A percentile compares a stretch with the other conserved stretches of the same genome.
phyloP scores from a whole-genome alignment of 192 early-diverging fungal genomes.

The Coemansia furcata region DNA sequence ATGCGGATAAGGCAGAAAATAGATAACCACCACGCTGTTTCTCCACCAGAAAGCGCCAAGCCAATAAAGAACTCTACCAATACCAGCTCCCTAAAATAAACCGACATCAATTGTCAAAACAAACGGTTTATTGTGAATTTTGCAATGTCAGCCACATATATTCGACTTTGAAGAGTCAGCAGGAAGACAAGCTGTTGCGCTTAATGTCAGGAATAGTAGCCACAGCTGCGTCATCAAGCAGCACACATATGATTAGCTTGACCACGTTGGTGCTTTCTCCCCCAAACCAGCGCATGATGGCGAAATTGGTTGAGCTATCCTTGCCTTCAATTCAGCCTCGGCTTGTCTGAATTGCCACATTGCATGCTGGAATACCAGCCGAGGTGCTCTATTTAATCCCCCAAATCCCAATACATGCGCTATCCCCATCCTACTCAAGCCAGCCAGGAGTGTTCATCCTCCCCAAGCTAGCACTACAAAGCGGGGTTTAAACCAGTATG shows the following conservation, averaged over 20 bases:
- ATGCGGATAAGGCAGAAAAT: slow-evolving; percentile 2
- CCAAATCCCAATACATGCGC: neutral
- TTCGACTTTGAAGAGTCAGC: neutral
- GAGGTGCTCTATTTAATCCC: neutral
- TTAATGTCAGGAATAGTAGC: neutral
- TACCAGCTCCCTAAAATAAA: neutral
- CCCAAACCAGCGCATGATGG: neutral
- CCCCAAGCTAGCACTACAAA: neutral
- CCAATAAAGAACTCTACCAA: neutral
- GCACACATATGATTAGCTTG: neutral
- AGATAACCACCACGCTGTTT: neutral
- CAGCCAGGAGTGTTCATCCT: neutral
- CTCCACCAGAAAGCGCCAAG: neutral
- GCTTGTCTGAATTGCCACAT: neutral
- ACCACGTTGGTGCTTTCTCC: neutral
- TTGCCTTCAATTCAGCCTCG: neutral
- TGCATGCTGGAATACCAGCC: neutral
- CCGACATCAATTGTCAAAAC: neutral
- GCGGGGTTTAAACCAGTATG: slow-evolving; percentile 4
- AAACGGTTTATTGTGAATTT: neutral
- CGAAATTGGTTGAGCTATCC: neutral
- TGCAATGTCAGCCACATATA: neutral
- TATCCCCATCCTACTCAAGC: neutral
- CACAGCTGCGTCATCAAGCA: neutral
- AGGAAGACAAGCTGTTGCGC: neutral